Evolutionary conservation across 768 basidiomycete species (phyloP), one percentile per base, ranked within the genome.

Genomic region (Strobilomyces confusus): DNA sequence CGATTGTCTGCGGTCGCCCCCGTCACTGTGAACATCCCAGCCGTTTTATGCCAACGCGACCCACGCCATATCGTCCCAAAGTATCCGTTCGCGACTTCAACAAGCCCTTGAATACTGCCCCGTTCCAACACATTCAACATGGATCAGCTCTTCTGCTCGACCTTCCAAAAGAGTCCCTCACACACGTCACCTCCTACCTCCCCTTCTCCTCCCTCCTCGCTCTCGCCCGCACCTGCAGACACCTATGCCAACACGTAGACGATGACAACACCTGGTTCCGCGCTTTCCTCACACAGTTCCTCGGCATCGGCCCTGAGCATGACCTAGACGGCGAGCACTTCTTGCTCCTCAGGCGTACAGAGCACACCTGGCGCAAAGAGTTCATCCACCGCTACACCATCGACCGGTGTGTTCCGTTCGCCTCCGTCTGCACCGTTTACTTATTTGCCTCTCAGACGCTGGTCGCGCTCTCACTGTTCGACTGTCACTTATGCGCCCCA

Each of bases 261-360:
- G 78, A 88, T 61, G 90, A 93, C 55, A 84, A 81, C 62, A 91
- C 87, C 33, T 93, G 90, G 90, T 77, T 80, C 47, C 74, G 81
- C 20, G 90, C 91, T 26, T 89, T 89, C 68, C 72, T 83, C 56
- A 79, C 75, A 48, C 84, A 85, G 65, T 83, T 82, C 63, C 66
- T 90, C 41, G 82, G 80, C 45, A 78, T 90, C 48, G 69, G 75
- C 9, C 89, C 88, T 17, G 87, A 91, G 68, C 69, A 69, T 50
- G 79, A 82, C 54, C 68, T 86, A 30, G 63, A 75, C 51, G 68
- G 77, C 55, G 69, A 70, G 38, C 72, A 67, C 54, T 72, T 71
- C 48, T 63, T 79, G 50, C 71, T 89, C 20, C 72, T 92, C 41
- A 75, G 82, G 62, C 74, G 82, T 47, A 72, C 74, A 33, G 77